Evolutionary conservation across 2,329 filamentous ascomycete species (phyloP).

Genomic region (Fonsecaea erecta): DNA sequence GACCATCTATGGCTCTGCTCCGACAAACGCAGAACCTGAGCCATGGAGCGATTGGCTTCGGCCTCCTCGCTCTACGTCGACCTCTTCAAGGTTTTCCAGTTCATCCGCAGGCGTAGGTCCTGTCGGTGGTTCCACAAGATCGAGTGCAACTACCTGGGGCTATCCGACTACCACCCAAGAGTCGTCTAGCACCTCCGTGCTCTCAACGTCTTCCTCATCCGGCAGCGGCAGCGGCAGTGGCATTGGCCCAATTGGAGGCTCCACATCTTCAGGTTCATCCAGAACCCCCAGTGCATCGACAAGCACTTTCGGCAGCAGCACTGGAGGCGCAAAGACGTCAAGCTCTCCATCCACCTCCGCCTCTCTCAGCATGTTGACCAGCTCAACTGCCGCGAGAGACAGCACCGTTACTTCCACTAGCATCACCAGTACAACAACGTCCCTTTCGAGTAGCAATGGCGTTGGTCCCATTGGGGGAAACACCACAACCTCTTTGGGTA

Average conservation of each 20-base stretch:
- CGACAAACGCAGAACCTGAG: conserved; percentile 19
- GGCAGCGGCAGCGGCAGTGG: not conserved
- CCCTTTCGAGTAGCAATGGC: not conserved
- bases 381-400: not conserved
- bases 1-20: conserved; percentile 20
- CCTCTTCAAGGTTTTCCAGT: conserved; percentile 40
- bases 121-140: conserved; percentile 10
- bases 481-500: conserved; percentile 8
- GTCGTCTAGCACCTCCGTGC: not conserved
- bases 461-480: conserved; percentile 18
- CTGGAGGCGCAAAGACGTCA: conserved; percentile 4
- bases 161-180: not conserved
- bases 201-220: not conserved
- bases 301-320: not conserved
- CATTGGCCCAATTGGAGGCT: conserved; percentile 7
- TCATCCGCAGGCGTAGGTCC: conserved; percentile 34
- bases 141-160: not conserved
- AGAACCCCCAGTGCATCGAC: not conserved
- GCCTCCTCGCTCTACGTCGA: conserved; percentile 1
- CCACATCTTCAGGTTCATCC: not conserved
- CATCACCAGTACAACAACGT: not conserved
- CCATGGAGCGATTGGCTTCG: conserved; percentile 24
- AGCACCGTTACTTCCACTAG: not conserved
- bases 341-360: conserved; percentile 12
- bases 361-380: not conserved